phyloP scores from a whole-genome alignment of 1,284 basidiomycete genomes.

The Rhizoctonia solani region DNA sequence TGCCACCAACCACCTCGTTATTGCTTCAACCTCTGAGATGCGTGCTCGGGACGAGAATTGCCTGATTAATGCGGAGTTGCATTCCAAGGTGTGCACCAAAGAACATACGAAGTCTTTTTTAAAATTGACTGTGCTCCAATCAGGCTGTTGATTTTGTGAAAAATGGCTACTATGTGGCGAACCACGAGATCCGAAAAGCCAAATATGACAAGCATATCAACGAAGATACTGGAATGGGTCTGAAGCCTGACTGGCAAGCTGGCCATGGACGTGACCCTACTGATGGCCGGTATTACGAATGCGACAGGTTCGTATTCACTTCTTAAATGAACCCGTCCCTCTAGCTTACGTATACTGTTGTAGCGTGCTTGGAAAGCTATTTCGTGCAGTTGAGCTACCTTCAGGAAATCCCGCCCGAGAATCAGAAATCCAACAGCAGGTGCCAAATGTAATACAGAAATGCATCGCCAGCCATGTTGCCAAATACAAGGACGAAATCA shows the following conservation, averaged over 20 bases:
- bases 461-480: not conserved
- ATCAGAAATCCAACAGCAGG: not conserved
- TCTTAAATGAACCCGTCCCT: too few relatives aligned
- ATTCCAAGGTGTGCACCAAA: conserved; percentile 5
- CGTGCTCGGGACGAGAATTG: conserved; percentile 24
- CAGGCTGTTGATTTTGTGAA: conserved; percentile 31
- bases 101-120: not conserved
- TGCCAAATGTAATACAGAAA: not conserved
- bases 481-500: not conserved
- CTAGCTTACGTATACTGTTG: not conserved
- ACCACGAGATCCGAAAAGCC: conserved; percentile 12
- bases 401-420: conserved; percentile 8
- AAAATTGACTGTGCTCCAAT: not conserved
- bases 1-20: conserved; percentile 32
- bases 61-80: conserved; percentile 19
- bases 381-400: conserved; percentile 60
- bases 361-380: conserved; percentile 61
- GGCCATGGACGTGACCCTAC: conserved; percentile 18
- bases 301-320: conserved; percentile 6
- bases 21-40: conserved; percentile 28
- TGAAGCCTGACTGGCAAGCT: conserved; percentile 25
- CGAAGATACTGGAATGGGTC: not conserved
- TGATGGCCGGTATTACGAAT: conserved; percentile 24
- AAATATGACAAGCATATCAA: not conserved
- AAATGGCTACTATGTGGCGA: not conserved